Evolutionary conservation across 768 basidiomycete species (phyloP), one percentile per base, ranked within the genome.

Genomic region (Boletus insuetus): DNA sequence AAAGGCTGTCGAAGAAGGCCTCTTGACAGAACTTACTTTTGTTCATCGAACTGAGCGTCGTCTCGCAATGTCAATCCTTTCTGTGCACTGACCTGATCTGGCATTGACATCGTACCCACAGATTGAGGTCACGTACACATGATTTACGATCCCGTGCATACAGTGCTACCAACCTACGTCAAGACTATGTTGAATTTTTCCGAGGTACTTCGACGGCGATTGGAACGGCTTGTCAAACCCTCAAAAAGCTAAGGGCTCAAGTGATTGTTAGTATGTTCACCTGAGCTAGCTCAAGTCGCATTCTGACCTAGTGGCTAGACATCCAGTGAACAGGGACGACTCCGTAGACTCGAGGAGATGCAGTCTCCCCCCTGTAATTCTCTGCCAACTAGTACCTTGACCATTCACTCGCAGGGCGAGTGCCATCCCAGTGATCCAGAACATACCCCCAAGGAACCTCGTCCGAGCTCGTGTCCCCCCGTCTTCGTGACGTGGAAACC

Each of bases 1-100:
- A 4, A 51, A 48, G 7, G 34, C 46, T n/a, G 14, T 55, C 14
- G 53, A 60, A 35, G 53, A 46, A 3, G 59, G 54, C 10, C 42
- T 49, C 12, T 24, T 60, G 24, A 48, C 14, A 6, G 59, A 60
- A 12, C 48, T 13, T 3, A 12, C 4, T 0, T 24, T 55, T 16
- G 14, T 56, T 24, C 11, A 0, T 6, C 19, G 26, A 22, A 56
- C 39, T 6, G 31, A 46, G 29, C 13, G 11, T 20, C 46, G 24
- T 29, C 50, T 55, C 0, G 17, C 14, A 20, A 46, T 6, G 58
- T 43, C 16, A 44, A 11, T 26, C 11, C 8, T 2, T n/a, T 17
- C 5, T 20, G 22, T 12, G 4, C 37, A 14, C 37, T 37, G 10
- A 7, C 37, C 3, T 6, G 4, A 29, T 12, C 12, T 22, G 13